A percentile compares a stretch with the other conserved stretches of the same genome.
Conservation (phyloP, 352 stramenopile genomes). For the Pythium apleroticum region DNA sequence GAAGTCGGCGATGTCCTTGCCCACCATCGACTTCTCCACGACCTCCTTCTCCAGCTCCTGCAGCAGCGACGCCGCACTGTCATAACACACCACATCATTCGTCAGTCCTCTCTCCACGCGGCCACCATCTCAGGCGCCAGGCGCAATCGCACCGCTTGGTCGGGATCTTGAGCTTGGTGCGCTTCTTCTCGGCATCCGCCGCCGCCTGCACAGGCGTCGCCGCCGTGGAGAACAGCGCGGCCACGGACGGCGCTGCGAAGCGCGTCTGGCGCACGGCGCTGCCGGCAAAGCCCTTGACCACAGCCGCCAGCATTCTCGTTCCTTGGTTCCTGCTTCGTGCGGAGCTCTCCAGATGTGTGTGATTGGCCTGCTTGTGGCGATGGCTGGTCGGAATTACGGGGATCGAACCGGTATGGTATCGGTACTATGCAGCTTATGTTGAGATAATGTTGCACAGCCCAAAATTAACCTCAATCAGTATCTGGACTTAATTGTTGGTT, state of each 20-base stretch:
- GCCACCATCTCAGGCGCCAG: neutral
- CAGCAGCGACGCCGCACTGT: conserved; percentile 62
- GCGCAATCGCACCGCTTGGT: conserved; percentile 50
- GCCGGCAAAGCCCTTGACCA: conserved; percentile 51
- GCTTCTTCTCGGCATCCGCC: conserved; percentile 34
- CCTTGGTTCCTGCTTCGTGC: neutral
- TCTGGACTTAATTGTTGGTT: neutral
- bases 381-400: conserved; percentile 15
- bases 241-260: conserved; percentile 31
- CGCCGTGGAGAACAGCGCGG: conserved; percentile 46
- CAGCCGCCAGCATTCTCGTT: conserved; percentile 53
- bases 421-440: conserved; percentile 5
- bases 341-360: conserved; percentile 1
- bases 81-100: neutral
- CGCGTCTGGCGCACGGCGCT: conserved; percentile 29
- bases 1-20: conserved; percentile 72
- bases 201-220: conserved; percentile 15
- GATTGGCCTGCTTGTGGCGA: conserved; percentile 17
- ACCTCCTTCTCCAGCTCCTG: conserved; percentile 67
- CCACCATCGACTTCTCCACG: conserved; percentile 57
- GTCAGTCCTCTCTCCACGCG: neutral
- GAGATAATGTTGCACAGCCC: neutral
- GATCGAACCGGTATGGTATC: conserved; percentile 17
- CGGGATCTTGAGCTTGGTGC: conserved; percentile 80
- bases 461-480: no score